Evolutionary conservation across 441 rosid genomes (phyloP).

Genomic region (Aleurites moluccanus): DNA sequence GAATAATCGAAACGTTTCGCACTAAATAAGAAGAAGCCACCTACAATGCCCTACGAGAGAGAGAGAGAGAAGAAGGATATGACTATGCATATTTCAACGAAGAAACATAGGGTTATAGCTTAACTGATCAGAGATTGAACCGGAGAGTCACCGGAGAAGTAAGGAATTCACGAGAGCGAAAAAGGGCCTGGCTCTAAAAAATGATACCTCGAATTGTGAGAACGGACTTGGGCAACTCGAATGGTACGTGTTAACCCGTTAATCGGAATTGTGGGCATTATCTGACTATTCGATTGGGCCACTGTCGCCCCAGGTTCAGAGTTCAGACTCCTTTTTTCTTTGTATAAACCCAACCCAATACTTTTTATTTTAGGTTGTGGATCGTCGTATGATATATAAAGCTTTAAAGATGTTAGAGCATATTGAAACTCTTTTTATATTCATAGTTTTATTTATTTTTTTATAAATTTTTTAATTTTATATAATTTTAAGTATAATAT

Average conservation of each 20-base stretch:
- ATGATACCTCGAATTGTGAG: background rate
- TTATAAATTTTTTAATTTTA: no score
- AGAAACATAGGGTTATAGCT: slow-evolving; percentile 1
- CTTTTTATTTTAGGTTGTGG: no score
- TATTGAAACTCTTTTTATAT: no score
- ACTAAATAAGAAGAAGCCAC: background rate
- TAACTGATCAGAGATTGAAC: slow-evolving; percentile 34
- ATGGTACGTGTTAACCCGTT: background rate
- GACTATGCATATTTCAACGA: background rate
- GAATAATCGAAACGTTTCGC: background rate
- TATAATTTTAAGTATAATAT: no score
- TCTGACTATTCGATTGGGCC: no score
- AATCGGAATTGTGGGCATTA: no score
- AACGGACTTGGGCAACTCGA: slow-evolving; percentile 5
- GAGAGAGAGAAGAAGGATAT: background rate
- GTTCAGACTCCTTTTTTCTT: no score
- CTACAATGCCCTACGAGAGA: background rate
- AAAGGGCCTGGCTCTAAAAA: background rate
- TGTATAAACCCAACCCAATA: no score
- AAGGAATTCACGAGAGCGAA: background rate
- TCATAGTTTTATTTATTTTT: no score
- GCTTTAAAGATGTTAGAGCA: no score
- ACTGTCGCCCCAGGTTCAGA: no score
- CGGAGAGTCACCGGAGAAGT: slow-evolving; percentile 13
- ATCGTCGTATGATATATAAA: no score